Base-by-base conservation (phyloP, 495 filamentous ascomycete species). In the Xylaria flabelliformis region DNA sequence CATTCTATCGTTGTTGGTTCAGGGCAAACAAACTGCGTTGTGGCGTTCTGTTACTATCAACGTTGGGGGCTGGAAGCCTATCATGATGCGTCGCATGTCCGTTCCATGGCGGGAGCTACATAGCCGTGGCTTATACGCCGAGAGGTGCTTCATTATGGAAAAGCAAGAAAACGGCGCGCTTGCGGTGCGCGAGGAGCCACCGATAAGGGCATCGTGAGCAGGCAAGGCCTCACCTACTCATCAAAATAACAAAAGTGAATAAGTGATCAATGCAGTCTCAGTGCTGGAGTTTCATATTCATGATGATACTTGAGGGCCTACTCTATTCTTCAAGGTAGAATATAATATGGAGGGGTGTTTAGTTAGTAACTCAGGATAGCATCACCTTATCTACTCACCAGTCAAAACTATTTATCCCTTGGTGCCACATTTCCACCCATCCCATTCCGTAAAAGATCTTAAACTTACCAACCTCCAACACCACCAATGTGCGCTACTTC, bases 61-160 rank as follows among this genome's bases (percentile, higher is more conserved):
- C 24, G 70, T 80, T 3, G 79, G 79, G 1, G 79, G 77, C 2
- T 80, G 79, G 79, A 74, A 74, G 29, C 73, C 73, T 0, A 73
- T 76, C 48, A 75, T 78, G 75, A 73, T 78, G 17, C 77, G 77
- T 4, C 71, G 79, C 39, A 48, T 78, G 6, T 64, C 77, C 26
- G 59, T 64, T n/a, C 53, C 46, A 4, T 80, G 79, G 79, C 64
- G 70, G 21, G 63, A 59, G 51, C 61, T 53, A 29, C 74, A 78
- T 39, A 46, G 42, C 1, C 64, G 64, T 2, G 79, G 79, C 10
- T 36, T 80, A 0, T 77, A 70, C 50, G 79, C 79, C 12, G 79
- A 80, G 73, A 67, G 77, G 51, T 79, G 79, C 63, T 80, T 80
- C 58, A 39, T 71, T 13, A 32, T 74, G 55, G 62, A 74, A 69